Evolutionary conservation across 768 basidiomycete genomes (phyloP), one percentile per base, ranked within the genome.

Genomic region (Serendipita sp.): DNA sequence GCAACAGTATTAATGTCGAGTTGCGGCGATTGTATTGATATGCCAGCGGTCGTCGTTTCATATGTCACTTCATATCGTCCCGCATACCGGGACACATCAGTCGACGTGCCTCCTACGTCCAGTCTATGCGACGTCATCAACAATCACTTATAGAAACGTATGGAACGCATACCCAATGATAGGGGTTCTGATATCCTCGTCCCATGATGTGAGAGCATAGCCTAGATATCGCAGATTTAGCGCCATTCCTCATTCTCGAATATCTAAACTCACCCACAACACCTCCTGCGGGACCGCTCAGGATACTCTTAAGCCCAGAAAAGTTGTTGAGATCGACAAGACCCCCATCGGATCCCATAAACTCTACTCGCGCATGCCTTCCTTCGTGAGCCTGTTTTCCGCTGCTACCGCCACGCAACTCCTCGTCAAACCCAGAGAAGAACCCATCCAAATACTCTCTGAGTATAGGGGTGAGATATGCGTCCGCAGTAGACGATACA

Each of bases 1-100:
- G 94, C 94, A 53, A 96, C 92, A 3, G 90, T 92, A 71, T 95
- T 95, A 72, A 97, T 94, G 68, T 96, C 93, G 17, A 97, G 80
- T 67, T 95, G 92, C 0, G 93, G 90, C 0, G 86, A 87, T 70
- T 94, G 90, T 60, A 97, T 90, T 0, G 88, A 88, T 20, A 96
- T 86, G 0, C 93, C 91, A 0, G 94, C 94, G 0, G 94, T 97
- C 0, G 93, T 95, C 0, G 94, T 93, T 71, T 97, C 94, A 69
- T 92, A 95, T 2, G 95, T 90, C 17, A 90, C 79, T 71, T 97
- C 93, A 69, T 92, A 93, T 33, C 86, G 78, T 0, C 93, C 95
- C 17, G 88, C 87, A 70, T 86, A 97, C 34, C 95, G 82, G 3
- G 92, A 95, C 2, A 96, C 94, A 69, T 98, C 94, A 0, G 94